phyloP scores from a whole-genome alignment of 108 stramenopile genomes.

The Cyclotella atomus region DNA sequence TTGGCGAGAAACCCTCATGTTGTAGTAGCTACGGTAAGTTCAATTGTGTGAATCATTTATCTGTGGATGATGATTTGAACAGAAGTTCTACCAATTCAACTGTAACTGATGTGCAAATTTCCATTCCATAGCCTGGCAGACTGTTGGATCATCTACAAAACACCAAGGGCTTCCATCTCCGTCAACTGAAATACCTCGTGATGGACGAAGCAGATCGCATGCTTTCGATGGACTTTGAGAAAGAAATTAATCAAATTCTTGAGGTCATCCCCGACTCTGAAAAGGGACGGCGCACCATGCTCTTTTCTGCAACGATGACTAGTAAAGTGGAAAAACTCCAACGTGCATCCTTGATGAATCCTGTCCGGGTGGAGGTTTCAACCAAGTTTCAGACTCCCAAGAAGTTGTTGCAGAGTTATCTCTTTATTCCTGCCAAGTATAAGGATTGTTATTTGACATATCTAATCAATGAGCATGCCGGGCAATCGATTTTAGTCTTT shows the following conservation, averaged over 20 bases:
- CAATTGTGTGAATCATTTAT: no score
- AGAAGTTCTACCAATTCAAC: no score
- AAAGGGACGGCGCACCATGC: constrained; percentile 82
- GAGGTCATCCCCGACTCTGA: constrained; percentile 84
- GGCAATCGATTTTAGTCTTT: constrained; percentile 95
- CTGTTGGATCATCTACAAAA: constrained; percentile 98
- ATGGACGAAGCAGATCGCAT: constrained; percentile 99
- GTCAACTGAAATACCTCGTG: constrained; percentile 90
- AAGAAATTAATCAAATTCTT: constrained; percentile 93
- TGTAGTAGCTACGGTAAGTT: constrained; percentile 86
- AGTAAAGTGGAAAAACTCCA: constrained; percentile 98
- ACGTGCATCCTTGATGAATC: constrained; percentile 91
- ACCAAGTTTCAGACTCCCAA: constrained; percentile 97
- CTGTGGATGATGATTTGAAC: no score
- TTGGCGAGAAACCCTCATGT: constrained; percentile 97
- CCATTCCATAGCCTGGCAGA: constrained; percentile 81
- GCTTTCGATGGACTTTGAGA: constrained; percentile 91
- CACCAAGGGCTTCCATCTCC: constrained; percentile 97
- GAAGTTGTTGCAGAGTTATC: constrained; percentile 93
- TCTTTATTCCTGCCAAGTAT: constrained; percentile 99
- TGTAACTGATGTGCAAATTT: neutral
- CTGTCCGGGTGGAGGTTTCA: constrained; percentile 92
- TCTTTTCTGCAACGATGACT: constrained; percentile 99
- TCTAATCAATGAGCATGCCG: constrained; percentile 95
- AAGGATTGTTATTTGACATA: constrained; percentile 99